These are phyloP conservation scores for Mikania micrantha DNA, from an alignment of 129 eudicot species.

Conservation along the genomic window DNA sequence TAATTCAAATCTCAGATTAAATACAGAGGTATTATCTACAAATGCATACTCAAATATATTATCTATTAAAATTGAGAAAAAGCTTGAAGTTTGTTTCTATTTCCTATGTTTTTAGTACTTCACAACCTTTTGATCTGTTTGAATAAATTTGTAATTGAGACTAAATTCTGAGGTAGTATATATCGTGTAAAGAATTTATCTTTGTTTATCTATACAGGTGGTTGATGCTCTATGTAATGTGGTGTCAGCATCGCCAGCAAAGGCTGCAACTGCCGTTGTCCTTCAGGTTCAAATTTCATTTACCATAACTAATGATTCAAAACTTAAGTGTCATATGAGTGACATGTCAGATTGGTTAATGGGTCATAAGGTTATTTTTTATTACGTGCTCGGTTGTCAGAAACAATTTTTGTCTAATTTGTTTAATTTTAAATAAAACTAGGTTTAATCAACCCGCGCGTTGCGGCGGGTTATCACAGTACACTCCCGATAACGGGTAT, in stretches of 20 bases:
- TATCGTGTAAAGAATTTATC: neutral
- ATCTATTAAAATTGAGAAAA: neutral
- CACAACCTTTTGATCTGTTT: neutral
- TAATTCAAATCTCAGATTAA: too few relatives aligned
- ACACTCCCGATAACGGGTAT: too few relatives aligned
- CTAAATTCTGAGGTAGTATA: neutral
- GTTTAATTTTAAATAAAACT: neutral
- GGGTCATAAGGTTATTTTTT: neutral
- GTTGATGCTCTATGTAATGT: slow-evolving; percentile 98
- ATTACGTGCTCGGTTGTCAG: neutral
- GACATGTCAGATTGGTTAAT: neutral
- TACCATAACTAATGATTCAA: slow-evolving; percentile 1
- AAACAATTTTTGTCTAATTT: neutral
- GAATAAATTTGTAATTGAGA: neutral
- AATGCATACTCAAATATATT: too few relatives aligned
- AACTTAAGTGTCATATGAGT: neutral
- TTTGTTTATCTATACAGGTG: slow-evolving; percentile 49
- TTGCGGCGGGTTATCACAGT: too few relatives aligned
- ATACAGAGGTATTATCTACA: too few relatives aligned
- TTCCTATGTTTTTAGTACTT: neutral
- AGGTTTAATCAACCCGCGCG: too few relatives aligned
- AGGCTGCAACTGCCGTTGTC: slow-evolving; percentile 95
- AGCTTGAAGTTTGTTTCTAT: neutral
- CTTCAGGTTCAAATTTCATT: slow-evolving; percentile 65
- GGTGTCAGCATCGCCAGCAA: slow-evolving; percentile 88